Conservation (phyloP, 345 rosid genomes). For the Zanthoxylum bungeanum region DNA sequence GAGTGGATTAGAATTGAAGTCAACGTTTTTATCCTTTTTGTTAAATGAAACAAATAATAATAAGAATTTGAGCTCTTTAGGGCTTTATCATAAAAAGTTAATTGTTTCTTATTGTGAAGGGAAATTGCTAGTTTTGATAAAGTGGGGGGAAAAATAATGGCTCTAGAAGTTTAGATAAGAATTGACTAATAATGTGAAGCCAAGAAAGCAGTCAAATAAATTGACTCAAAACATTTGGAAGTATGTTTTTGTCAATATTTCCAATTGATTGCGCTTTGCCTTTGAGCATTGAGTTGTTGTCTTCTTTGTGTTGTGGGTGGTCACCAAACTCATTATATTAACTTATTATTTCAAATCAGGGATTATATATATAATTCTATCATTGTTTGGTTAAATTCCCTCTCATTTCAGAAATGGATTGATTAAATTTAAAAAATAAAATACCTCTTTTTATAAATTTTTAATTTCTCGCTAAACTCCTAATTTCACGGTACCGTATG, state of each 20-base stretch:
- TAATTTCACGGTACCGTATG: no score
- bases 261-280: neutral
- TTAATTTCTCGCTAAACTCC: no score
- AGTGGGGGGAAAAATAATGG: neutral
- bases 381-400: no score
- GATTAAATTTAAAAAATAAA: no score
- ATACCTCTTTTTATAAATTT: no score
- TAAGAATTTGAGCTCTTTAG: neutral
- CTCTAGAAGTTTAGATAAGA: neutral
- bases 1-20: slow-evolving; percentile 26
- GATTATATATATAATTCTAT: no score
- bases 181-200: neutral
- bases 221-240: neutral
- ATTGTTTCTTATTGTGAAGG: neutral
- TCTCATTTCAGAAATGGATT: no score
- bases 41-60: no score
- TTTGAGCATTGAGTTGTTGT: neutral
- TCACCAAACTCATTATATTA: neutral
- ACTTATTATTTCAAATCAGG: neutral
- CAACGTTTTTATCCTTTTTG: slow-evolving; percentile 19
- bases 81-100: neutral
- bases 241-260: neutral
- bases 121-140: neutral
- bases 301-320: slow-evolving; percentile 1
- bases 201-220: neutral